phyloP scores from a whole-genome alignment of 805 yeast genomes.

The Ogataea nakhonphanomensis region DNA sequence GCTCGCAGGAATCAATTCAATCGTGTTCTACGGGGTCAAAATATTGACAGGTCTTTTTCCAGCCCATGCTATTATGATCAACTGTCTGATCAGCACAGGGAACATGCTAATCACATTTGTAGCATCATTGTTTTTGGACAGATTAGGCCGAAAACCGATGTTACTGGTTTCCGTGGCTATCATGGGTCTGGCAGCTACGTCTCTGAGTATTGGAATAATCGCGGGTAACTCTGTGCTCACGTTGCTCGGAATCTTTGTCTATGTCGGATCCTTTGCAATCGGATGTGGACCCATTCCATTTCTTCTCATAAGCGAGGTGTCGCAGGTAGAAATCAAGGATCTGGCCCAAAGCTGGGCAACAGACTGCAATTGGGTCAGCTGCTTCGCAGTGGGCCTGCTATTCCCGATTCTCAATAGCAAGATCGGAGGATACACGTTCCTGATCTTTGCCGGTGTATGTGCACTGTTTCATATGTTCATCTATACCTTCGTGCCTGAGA shows the following conservation, averaged over 20 bases:
- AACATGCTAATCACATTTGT: slow-evolving; percentile 72
- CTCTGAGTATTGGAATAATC: slow-evolving; percentile 66
- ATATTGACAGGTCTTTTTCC: slow-evolving; percentile 75
- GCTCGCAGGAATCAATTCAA: slow-evolving; percentile 88
- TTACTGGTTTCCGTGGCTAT: slow-evolving; percentile 59
- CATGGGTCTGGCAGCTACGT: slow-evolving; percentile 64
- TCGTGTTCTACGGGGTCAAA: slow-evolving; percentile 89
- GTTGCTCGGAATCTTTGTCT: slow-evolving; percentile 61
- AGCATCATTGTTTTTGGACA: slow-evolving; percentile 75
- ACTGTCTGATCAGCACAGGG: slow-evolving; percentile 69
- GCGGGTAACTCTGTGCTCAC: slow-evolving; percentile 45
- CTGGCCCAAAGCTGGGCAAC: slow-evolving; percentile 93
- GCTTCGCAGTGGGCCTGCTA: slow-evolving; percentile 73
- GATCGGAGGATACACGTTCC: slow-evolving; percentile 78
- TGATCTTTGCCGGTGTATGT: slow-evolving; percentile 63
- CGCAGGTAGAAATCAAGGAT: slow-evolving; percentile 74
- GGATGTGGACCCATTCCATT: slow-evolving; percentile 98
- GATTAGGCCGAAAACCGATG: slow-evolving; percentile 69
- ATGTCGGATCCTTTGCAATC: slow-evolving; percentile 81
- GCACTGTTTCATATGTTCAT: slow-evolving; percentile 47
- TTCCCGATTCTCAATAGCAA: slow-evolving; percentile 69
- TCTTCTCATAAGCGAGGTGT: slow-evolving; percentile 81
- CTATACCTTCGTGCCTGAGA: slow-evolving; percentile 60
- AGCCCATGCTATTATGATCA: slow-evolving; percentile 62
- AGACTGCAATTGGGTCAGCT: slow-evolving; percentile 85